Evolutionary conservation across 2,329 filamentous ascomycete species (phyloP).

Genomic region (Verticillium nonalfalfae): DNA sequence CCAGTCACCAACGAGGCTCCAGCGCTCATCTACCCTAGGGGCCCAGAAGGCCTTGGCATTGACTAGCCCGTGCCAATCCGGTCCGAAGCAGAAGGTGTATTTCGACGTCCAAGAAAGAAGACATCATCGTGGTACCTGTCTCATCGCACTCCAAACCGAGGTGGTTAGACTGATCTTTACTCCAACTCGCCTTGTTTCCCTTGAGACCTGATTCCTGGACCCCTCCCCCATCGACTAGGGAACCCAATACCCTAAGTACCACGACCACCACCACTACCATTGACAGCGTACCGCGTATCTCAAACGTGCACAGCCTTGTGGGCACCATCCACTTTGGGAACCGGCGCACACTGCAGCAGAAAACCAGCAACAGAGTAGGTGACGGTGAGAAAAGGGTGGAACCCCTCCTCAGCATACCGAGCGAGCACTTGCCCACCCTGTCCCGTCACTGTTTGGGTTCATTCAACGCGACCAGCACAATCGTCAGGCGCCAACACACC

Average conservation of each 20-base stretch:
- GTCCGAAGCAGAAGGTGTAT: background rate
- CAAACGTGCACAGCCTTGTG: conserved; percentile 16
- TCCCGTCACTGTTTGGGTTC: background rate
- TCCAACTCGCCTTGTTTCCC: background rate
- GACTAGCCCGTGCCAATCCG: background rate
- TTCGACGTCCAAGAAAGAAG: background rate
- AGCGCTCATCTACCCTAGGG: background rate
- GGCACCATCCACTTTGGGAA: conserved; percentile 3
- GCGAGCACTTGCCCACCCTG: background rate
- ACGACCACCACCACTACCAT: background rate
- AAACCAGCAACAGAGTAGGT: background rate
- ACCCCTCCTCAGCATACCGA: background rate
- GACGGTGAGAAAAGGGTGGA: background rate
- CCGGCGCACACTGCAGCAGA: background rate
- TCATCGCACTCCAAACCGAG: background rate
- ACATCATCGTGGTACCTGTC: background rate
- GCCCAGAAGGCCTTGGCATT: background rate
- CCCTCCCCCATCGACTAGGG: background rate
- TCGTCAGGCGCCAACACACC: background rate
- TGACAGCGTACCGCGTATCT: conserved; percentile 1
- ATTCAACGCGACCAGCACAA: background rate
- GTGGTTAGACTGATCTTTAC: background rate
- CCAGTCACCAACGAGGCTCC: background rate
- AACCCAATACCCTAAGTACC: background rate
- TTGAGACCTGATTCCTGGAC: background rate